Evolutionary conservation across 441 rosid genomes (phyloP).

Genomic region (Flueggea neowawraea): DNA sequence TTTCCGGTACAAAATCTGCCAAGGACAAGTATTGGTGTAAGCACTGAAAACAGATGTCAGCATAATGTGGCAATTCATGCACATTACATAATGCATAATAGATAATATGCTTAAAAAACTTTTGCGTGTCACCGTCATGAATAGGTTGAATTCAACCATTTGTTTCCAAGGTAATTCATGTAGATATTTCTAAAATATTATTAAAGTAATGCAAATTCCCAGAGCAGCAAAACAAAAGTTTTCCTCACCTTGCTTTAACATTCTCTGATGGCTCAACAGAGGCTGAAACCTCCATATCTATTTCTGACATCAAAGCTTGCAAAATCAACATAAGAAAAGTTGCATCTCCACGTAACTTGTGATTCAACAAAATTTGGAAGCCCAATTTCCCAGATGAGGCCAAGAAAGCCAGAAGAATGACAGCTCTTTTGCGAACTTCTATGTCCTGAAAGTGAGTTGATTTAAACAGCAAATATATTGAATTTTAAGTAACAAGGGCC

Average conservation of each 20-base stretch:
- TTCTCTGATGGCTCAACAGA: slow-evolving; percentile 34
- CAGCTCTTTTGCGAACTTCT: slow-evolving; percentile 63
- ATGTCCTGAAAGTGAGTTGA: slow-evolving; percentile 64
- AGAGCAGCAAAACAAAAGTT: too few relatives aligned
- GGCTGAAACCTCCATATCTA: slow-evolving; percentile 46
- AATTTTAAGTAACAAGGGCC: not conserved
- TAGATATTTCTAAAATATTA: not conserved
- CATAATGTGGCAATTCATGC: too few relatives aligned
- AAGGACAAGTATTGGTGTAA: too few relatives aligned
- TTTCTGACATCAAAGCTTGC: slow-evolving; percentile 64
- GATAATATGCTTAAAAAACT: too few relatives aligned
- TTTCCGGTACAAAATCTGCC: too few relatives aligned
- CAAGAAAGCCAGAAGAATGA: slow-evolving; percentile 61
- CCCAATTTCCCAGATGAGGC: slow-evolving; percentile 80
- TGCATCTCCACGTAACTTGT: slow-evolving; percentile 42
- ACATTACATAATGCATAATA: too few relatives aligned
- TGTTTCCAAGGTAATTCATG: not conserved
- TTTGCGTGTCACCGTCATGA: too few relatives aligned
- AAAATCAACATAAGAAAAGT: slow-evolving; percentile 70
- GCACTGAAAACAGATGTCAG: too few relatives aligned
- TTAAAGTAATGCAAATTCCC: slow-evolving; percentile 1
- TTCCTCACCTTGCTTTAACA: slow-evolving; percentile 62
- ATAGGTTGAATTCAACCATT: not conserved
- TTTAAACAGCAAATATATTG: slow-evolving; percentile 8
- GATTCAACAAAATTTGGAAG: slow-evolving; percentile 56